Base-by-base conservation (phyloP, 345 rosid genomes). In the Gossypium bickii region DNA sequence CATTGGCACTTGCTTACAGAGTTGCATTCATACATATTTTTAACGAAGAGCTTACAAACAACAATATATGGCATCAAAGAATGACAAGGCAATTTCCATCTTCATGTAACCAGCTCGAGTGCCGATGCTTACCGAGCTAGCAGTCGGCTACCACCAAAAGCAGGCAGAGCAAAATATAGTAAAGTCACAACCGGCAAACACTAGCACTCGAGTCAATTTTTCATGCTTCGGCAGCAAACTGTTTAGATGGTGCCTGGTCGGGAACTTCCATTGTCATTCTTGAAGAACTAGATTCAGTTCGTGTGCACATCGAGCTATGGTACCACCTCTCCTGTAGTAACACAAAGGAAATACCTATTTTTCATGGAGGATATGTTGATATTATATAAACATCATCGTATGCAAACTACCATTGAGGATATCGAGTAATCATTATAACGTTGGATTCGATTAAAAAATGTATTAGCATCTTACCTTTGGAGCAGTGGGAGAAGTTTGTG, bases 211-310 rank as follows among this genome's bases (percentile, higher is more conserved):
- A 65, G 38, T 82, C 9, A 45, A 12, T n/a, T 45, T 65, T 77
- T 18, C 24, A 17, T 18, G 49, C 55, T 65, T 17, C 57, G 34
- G 65, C 48, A 4, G 61, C 67, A 78, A 41, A 43, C 29, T 66
- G 67, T 45, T 44, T 70, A 7, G 41, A 73, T 29, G 44, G 51
- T 34, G 41, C 41, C 41, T 34, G 41, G 7, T 34, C 59, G 64
- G 58, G n/a, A 47, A 47, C 15, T 15, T 44, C 51, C 41, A 18
- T 74, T 83, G 85, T 45, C 89, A 85, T 74, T 86, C 77, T 81
- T 89, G 96, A 71, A 94, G 96, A 78, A 89, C 89, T 71, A 92
- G 84, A 83, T 86, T 89, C 87, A 94, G 78, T 63, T 94, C 97
- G 68, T 74, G 82, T 13, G 95, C 95, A 53, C 83, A 82, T 76